phyloP scores from a whole-genome alignment of 1,284 basidiomycete species.

The Naganishia albida region DNA sequence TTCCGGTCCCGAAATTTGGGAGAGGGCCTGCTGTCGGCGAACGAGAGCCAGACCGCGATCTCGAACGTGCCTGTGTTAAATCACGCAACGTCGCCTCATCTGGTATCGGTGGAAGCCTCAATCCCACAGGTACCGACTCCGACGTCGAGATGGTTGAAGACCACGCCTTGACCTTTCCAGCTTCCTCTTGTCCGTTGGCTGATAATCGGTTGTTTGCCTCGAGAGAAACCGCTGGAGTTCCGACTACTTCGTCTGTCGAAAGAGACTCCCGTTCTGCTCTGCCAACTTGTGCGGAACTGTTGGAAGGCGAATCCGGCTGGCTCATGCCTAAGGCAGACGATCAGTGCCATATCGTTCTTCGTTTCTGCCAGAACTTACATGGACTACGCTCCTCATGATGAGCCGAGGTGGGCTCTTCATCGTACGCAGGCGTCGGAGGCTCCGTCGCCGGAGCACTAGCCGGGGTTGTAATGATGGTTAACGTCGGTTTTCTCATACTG shows the following conservation, averaged over 20 bases:
- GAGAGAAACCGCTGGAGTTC: constrained; percentile 3
- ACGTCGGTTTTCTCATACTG: constrained; percentile 18
- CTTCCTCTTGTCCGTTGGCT: not conserved
- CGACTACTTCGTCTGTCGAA: constrained; percentile 9
- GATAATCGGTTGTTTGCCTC: not conserved
- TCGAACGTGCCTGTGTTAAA: not conserved
- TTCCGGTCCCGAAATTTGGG: not conserved
- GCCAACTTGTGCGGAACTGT: not conserved
- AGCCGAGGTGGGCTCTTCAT: not conserved
- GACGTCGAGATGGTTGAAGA: constrained; percentile 16
- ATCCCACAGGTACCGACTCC: constrained; percentile 7
- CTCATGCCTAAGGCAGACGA: not conserved
- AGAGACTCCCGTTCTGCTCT: not conserved
- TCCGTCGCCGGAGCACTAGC: constrained; percentile 18
- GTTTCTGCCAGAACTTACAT: constrained; percentile 2
- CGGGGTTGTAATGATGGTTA: constrained; percentile 23
- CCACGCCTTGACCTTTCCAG: constrained; percentile 7
- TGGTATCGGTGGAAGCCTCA: constrained; percentile 23
- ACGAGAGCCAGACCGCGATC: constrained; percentile 19
- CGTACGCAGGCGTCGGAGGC: constrained; percentile 5
- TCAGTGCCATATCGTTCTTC: not conserved
- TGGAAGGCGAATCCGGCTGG: not conserved
- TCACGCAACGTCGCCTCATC: constrained; percentile 15
- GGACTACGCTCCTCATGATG: not conserved
- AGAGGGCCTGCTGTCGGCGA: constrained; percentile 1